Evolutionary conservation across 2,329 filamentous ascomycete genomes (phyloP), one percentile per base, ranked within the genome.

Genomic region (Penicillium aurantiogriseum): DNA sequence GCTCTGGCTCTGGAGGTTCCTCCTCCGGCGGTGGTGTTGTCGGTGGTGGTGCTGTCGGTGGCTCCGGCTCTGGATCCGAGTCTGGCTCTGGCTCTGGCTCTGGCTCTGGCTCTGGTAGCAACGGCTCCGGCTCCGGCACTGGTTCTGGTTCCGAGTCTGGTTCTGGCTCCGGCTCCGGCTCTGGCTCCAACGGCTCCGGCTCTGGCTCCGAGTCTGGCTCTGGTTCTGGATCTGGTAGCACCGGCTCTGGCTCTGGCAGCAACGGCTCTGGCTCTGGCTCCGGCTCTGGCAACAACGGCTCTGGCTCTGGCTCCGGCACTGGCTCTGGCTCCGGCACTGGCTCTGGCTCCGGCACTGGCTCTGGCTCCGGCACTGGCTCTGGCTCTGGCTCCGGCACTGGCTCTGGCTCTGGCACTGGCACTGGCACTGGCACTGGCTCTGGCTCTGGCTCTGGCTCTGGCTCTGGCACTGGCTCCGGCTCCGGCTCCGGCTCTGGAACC

Each of bases 111-210:
- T 23, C 47, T 35, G 53, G 44, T 2, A 23, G 23, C 23, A 23
- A 23, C 3, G 23, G 23, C 23, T 23, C 23, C 23, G 23, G 23
- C 33, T 51, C 55, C n/a, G n/a, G n/a, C n/a, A n/a, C n/a, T n/a
- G n/a, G n/a, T n/a, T n/a, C n/a, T 13, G 51, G 60, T 29, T 48
- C 58, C 8, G 35, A 51, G 33, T 23, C 47, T 35, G 53, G 44
- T 33, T 29, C 27, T 21, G 21, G 21, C 3, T 21, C 23, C 4
- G 23, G 23, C 3, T 23, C 23, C 4, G 23, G 23, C 4, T 23
- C 23, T 4, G 23, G 3, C 1, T 23, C 23, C 4, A 3, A 3
- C 4, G 3, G 52, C 7, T 19, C 25, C 13, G 44, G 27, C 39
- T 25, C 49, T 17, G 44, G 45, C 39, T 48, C 58, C 8, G 35